Evolutionary conservation across 2,329 filamentous ascomycete genomes (phyloP).

Genomic region (Neonectria neomacrospora): DNA sequence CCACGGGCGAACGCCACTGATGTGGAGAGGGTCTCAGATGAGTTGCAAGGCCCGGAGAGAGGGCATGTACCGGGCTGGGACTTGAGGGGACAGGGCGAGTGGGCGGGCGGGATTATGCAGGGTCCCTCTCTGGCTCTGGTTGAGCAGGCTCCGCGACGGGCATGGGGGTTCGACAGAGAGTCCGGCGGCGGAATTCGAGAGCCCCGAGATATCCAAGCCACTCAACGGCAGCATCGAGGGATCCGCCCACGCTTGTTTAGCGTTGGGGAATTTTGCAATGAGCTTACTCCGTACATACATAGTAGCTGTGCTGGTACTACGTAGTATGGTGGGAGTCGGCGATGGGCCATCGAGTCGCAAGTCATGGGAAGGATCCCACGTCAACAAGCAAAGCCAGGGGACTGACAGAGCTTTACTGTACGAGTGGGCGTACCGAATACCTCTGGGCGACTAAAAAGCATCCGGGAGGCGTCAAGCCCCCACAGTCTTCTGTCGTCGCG

Average conservation of each 20-base stretch:
- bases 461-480: conserved; percentile 44
- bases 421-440: conserved; percentile 39
- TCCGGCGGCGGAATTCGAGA: conserved; percentile 40
- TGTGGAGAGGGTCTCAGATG: conserved; percentile 47
- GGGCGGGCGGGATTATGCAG: conserved; percentile 47
- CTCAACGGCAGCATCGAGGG: conserved; percentile 46
- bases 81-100: conserved; percentile 39
- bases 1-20: conserved; percentile 45
- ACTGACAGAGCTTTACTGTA: conserved; percentile 13
- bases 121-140: conserved; percentile 41
- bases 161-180: conserved; percentile 36
- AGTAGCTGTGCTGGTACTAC: conserved; percentile 1
- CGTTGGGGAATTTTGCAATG: conserved; percentile 43
- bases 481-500: conserved; percentile 26
- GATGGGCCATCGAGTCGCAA: conserved; percentile 35
- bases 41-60: conserved; percentile 34
- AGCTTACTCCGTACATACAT: conserved; percentile 15
- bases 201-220: conserved; percentile 44
- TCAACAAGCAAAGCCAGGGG: conserved; percentile 44
- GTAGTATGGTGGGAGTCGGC: conserved; percentile 33
- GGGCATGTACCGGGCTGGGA: conserved; percentile 41
- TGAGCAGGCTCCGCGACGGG: conserved; percentile 31
- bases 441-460: conserved; percentile 32
- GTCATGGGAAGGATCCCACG: conserved; percentile 43
- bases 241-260: conserved; percentile 44